Evolutionary conservation across 1,139 yeast genomes (phyloP).

Genomic region (Taphrina populina): DNA sequence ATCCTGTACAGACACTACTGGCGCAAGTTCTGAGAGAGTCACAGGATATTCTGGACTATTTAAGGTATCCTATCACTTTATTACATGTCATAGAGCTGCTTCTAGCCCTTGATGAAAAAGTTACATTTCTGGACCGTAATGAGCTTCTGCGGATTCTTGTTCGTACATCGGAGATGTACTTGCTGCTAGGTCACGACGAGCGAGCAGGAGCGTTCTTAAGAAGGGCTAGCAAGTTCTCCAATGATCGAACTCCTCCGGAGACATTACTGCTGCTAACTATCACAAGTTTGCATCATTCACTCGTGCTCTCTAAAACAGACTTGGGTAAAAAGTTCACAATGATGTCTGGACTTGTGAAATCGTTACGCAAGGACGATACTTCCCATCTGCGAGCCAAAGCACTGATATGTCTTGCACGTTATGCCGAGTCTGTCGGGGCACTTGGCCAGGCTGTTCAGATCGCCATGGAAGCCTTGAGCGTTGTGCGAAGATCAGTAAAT

Average conservation of each 20-base stretch:
- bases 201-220: too few relatives aligned
- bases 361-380: neutral
- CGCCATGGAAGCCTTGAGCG: conserved; percentile 3
- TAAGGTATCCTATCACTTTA: neutral
- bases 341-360: neutral
- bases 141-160: too few relatives aligned
- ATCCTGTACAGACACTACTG: too few relatives aligned
- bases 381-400: neutral
- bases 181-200: too few relatives aligned
- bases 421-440: neutral
- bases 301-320: too few relatives aligned
- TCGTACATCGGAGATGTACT: too few relatives aligned
- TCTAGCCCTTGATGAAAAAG: neutral
- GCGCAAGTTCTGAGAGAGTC: conserved; percentile 4
- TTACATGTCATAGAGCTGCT: neutral
- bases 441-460: conserved; percentile 3
- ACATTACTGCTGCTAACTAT: too few relatives aligned
- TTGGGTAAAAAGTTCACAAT: too few relatives aligned
- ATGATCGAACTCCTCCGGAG: too few relatives aligned
- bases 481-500: neutral
- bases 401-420: neutral
- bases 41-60: neutral
- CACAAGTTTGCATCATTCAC: too few relatives aligned
- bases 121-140: too few relatives aligned
- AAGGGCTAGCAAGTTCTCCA: too few relatives aligned